Evolutionary conservation across 1,284 basidiomycete genomes (phyloP), one percentile per base, ranked within the genome.

Genomic region (Vanrija humicola): DNA sequence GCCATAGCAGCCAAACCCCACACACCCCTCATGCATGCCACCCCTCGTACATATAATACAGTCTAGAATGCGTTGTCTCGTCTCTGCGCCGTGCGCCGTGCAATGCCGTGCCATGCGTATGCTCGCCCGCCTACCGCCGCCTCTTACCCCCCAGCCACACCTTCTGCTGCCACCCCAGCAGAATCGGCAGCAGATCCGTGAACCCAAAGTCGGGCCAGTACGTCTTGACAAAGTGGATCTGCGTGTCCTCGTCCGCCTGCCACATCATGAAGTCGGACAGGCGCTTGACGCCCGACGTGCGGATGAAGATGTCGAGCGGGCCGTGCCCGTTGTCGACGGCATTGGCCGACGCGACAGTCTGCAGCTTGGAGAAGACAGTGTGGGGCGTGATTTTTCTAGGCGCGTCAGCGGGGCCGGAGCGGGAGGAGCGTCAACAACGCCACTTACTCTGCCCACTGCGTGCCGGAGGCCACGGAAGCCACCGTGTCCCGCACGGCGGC

Each of bases 141-240:
- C 65, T 10, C 14, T 28, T 28, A 3, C 7, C 28, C 38, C 40
- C 50, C 38, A 72, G 52, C 69, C 69, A 89, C n/a, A 81, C 74
- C 68, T 86, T 86, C 44, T 85, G 82, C 73, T 96, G 93, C 76
- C 88, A 97, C 48, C 87, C 85, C 18, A 97, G 79, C 16, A 97
- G 72, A 56, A 96, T 86, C 1, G 90, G 89, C 21, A 93, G 75
- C 69, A 96, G 84, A 65, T 98, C 90, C 52, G 84, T 80, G 6
- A 98, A 72, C 3, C 93, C 90, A 71, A 98, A 97, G 55, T 94
- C 87, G 0, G 96, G 96, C 96, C 96, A 99, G 72, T 88, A 95
- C 0, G 84, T 84, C 34, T 85, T 78, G n/a, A 86, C 83, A 74
- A 97, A 95, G 71, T 98, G 90, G n/a, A 98, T 78, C 64, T 94